Evolutionary conservation across 2,329 filamentous ascomycete species (phyloP).

Genomic region (Ceratocystis alfenasii): DNA sequence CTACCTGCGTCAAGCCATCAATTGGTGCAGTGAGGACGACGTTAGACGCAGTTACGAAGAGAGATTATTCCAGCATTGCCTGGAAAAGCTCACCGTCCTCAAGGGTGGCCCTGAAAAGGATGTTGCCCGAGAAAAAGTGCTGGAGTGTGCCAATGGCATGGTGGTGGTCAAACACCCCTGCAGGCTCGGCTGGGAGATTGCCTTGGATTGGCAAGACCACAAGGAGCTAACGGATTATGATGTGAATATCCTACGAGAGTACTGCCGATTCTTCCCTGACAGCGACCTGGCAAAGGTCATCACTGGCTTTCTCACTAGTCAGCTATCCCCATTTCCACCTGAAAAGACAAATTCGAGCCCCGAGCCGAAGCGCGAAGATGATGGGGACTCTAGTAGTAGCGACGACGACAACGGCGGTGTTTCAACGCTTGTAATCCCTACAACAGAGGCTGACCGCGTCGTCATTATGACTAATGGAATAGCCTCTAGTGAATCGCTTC

Average conservation of each 20-base stretch:
- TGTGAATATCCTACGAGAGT: constrained; percentile 63
- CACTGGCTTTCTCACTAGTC: constrained; percentile 68
- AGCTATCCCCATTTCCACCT: constrained; percentile 67
- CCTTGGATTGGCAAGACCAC: constrained; percentile 77
- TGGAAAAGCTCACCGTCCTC: constrained; percentile 62
- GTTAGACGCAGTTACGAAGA: constrained; percentile 76
- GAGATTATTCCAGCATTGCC: constrained; percentile 69
- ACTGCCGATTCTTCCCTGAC: constrained; percentile 71
- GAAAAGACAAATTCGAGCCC: constrained; percentile 23
- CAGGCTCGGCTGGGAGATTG: constrained; percentile 79
- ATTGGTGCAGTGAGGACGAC: constrained; percentile 84
- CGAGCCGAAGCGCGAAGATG: constrained; percentile 28
- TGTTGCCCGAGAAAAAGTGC: constrained; percentile 57
- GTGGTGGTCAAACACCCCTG: constrained; percentile 91
- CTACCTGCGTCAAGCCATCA: constrained; percentile 70
- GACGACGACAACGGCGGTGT: constrained; percentile 47
- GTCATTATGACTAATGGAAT: constrained; percentile 70
- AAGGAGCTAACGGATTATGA: constrained; percentile 68
- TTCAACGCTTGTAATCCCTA: constrained; percentile 42
- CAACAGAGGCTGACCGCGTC: constrained; percentile 67
- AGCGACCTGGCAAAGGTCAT: constrained; percentile 73
- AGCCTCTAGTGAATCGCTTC: constrained; percentile 53
- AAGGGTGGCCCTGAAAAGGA: constrained; percentile 53
- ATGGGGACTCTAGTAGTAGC: constrained; percentile 40
- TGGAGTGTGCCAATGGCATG: constrained; percentile 76